Evolutionary conservation across 306 rosid species (phyloP).

Genomic region (Mucuna pruriens): DNA sequence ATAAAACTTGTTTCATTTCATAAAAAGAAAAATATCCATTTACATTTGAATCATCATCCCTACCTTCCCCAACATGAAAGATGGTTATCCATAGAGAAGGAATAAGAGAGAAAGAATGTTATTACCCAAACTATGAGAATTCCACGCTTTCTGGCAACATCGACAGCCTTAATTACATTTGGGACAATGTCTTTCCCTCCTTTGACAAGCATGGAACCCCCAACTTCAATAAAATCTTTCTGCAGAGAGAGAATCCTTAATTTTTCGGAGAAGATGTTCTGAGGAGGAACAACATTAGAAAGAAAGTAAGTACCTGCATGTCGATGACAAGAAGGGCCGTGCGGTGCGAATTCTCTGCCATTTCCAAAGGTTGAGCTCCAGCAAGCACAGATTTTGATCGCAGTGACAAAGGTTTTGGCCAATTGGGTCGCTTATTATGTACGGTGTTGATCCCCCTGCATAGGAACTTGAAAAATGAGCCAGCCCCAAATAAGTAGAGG

Average conservation of each 20-base stretch:
- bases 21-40: not conserved
- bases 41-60: not conserved
- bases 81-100: not conserved
- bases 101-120: not conserved
- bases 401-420: conserved; percentile 26
- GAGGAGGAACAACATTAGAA: not conserved
- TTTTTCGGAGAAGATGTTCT: not conserved
- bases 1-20: not conserved
- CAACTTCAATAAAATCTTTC: conserved; percentile 74
- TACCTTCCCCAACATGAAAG: not conserved
- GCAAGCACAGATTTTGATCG: conserved; percentile 35
- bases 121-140: conserved; percentile 78
- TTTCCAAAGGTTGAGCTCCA: conserved; percentile 33
- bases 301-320: conserved; percentile 66
- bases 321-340: conserved; percentile 83
- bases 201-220: conserved; percentile 49
- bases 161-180: conserved; percentile 67
- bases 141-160: conserved; percentile 72
- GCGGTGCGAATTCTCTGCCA: conserved; percentile 55
- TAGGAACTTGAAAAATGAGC: not conserved
- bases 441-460: conserved; percentile 14
- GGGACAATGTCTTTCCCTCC: conserved; percentile 81
- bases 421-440: conserved; percentile 15
- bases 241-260: conserved; percentile 35
- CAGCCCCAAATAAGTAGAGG: not conserved